Percentiles rank a stretch among this genome's conserved stretches.
These are phyloP conservation scores for Pholiota conissans DNA, from an alignment of 768 basidiomycete genomes.

Conservation along the genomic window DNA sequence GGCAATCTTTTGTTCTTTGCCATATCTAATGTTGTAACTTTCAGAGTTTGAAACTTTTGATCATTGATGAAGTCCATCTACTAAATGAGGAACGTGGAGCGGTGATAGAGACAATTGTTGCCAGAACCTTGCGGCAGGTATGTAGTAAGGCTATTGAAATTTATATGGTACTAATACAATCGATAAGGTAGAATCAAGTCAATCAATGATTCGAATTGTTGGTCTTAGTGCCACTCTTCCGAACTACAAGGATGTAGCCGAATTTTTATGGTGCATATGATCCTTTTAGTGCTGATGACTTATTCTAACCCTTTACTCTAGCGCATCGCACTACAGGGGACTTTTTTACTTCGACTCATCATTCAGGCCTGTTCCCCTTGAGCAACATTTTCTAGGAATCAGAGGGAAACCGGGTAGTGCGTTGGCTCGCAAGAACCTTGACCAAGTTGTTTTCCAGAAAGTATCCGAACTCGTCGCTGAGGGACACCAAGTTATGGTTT, in stretches of 20 bases:
- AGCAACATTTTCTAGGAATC: slow-evolving; percentile 95
- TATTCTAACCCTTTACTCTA: slow-evolving; percentile 37
- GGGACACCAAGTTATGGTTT: slow-evolving; percentile 99
- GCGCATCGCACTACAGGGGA: slow-evolving; percentile 83
- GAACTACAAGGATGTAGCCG: slow-evolving; percentile 95
- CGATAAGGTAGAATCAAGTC: slow-evolving; percentile 87
- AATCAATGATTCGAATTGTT: slow-evolving; percentile 94
- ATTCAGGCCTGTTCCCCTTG: slow-evolving; percentile 93
- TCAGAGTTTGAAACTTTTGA: slow-evolving; percentile 88
- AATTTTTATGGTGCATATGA: slow-evolving; percentile 78
- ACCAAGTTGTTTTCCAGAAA: slow-evolving; percentile 86
- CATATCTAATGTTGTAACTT: not conserved
- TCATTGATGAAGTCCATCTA: slow-evolving; percentile 97
- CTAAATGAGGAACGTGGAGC: slow-evolving; percentile 98
- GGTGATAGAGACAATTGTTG: slow-evolving; percentile 97
- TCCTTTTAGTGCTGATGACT: not conserved
- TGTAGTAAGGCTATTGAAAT: not conserved
- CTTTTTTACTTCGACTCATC: slow-evolving; percentile 98
- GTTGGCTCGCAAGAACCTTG: slow-evolving; percentile 80
- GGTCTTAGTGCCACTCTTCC: slow-evolving; percentile 96
- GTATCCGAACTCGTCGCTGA: slow-evolving; percentile 84
- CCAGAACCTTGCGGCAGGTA: slow-evolving; percentile 88
- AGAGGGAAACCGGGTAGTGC: slow-evolving; percentile 82
- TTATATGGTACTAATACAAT: not conserved
- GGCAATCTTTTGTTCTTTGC: not conserved